A percentile compares a stretch with the other conserved stretches of the same genome.
These are phyloP conservation scores for Exophiala lecanii-corni DNA, from an alignment of 2,329 filamentous ascomycete species.

Conservation along the genomic window DNA sequence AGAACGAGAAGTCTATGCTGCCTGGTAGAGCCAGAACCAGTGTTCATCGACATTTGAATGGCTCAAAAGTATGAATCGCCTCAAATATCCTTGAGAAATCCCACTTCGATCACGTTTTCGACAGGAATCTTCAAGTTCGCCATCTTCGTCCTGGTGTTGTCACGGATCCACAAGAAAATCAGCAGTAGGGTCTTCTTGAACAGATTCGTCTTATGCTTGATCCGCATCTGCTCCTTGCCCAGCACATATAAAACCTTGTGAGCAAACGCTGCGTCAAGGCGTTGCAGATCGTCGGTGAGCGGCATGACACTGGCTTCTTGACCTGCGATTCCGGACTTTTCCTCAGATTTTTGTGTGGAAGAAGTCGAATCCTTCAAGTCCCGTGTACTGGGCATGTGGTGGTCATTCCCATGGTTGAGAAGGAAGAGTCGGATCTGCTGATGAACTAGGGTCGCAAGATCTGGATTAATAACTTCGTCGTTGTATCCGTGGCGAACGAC, in stretches of 20 bases:
- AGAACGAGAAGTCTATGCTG: no score
- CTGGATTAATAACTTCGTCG: conserved; percentile 63
- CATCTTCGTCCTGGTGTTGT: conserved; percentile 37
- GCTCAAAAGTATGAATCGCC: no score
- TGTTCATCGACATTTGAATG: no score
- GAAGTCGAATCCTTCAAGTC: conserved; percentile 1
- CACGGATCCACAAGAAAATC: conserved; percentile 36
- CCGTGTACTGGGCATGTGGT: no score
- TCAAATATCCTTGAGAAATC: conserved; percentile 37
- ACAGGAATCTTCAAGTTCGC: conserved; percentile 34
- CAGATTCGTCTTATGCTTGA: conserved; percentile 29
- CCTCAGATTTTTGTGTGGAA: not conserved
- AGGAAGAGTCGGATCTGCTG: conserved; percentile 55
- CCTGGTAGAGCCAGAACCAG: no score
- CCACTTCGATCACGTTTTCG: conserved; percentile 38
- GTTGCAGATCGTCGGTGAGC: conserved; percentile 24
- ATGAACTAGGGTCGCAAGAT: conserved; percentile 57
- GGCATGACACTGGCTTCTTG: no score
- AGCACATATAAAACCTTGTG: conserved; percentile 50
- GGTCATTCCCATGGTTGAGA: conserved; percentile 14
- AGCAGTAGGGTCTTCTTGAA: conserved; percentile 29
- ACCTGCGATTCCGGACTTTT: not conserved
- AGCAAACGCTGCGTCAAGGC: conserved; percentile 41
- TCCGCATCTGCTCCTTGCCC: conserved; percentile 38
- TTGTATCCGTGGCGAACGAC: conserved; percentile 69